Conservation (phyloP, 2,329 filamentous ascomycete genomes). For the Curvularia eragrostidis region DNA sequence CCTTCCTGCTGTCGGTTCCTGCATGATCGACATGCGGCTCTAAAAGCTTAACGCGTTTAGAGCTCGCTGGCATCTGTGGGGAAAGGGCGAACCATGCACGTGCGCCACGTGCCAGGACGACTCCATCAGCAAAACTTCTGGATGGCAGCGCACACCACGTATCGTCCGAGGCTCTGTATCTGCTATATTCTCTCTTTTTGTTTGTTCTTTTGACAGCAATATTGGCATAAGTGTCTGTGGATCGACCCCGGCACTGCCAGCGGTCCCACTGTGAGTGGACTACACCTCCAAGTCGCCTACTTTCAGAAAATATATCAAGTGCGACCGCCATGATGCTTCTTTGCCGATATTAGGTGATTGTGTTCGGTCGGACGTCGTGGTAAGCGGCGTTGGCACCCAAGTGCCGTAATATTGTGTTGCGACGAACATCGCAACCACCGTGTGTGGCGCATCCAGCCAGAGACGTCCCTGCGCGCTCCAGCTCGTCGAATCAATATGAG, state of each 20-base stretch:
- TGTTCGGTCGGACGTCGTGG: background rate
- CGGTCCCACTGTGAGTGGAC: background rate
- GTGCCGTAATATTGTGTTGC: slow-evolving; percentile 1
- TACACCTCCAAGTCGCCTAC: background rate
- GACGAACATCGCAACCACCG: slow-evolving; percentile 3
- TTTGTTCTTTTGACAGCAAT: background rate
- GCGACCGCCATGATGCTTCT: background rate
- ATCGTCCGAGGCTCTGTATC: background rate
- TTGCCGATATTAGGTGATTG: background rate
- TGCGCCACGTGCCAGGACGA: slow-evolving; percentile 28
- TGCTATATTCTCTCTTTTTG: background rate
- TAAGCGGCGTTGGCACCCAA: background rate
- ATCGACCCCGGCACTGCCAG: background rate
- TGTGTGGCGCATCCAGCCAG: background rate
- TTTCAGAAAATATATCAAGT: background rate
- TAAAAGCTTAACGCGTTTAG: slow-evolving; percentile 44
- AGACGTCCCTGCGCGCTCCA: background rate
- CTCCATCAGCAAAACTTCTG: slow-evolving; percentile 3
- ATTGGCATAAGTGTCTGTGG: background rate
- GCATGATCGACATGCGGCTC: slow-evolving; percentile 47
- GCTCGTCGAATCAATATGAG: background rate
- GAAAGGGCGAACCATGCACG: slow-evolving; percentile 33
- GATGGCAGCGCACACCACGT: background rate
- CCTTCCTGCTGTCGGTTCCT: slow-evolving; percentile 38
- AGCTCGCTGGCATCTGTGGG: slow-evolving; percentile 41